A percentile compares a stretch with the other conserved stretches of the same genome.
These are phyloP conservation scores for Pugionium cornutum DNA, from an alignment of 345 rosid species.

Conservation along the genomic window DNA sequence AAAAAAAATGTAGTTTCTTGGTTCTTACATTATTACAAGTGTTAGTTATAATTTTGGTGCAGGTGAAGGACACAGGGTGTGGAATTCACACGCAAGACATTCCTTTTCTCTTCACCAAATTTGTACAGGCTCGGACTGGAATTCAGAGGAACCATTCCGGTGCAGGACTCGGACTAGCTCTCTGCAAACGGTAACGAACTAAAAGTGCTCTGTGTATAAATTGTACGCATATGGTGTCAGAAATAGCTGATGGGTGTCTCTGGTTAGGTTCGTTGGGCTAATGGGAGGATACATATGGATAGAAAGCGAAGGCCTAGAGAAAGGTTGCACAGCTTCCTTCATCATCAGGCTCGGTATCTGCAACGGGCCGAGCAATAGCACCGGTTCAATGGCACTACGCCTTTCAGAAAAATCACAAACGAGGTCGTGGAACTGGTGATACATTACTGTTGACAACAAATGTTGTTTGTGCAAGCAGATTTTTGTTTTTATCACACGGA, in stretches of 20 bases:
- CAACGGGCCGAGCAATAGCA: conserved; percentile 43
- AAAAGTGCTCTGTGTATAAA: background rate
- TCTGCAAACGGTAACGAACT: conserved; percentile 68
- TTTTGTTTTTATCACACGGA: no score
- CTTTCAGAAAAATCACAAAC: conserved; percentile 48
- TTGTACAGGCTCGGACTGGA: conserved; percentile 58
- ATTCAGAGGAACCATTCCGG: conserved; percentile 50
- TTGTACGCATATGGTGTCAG: conserved; percentile 1
- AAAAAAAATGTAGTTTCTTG: background rate
- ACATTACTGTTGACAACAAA: background rate
- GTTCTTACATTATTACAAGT: background rate
- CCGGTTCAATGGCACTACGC: conserved; percentile 43
- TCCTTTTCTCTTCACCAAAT: conserved; percentile 66
- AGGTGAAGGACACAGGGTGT: conserved; percentile 93
- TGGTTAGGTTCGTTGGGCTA: conserved; percentile 75
- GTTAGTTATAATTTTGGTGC: conserved; percentile 17
- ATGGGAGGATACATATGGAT: conserved; percentile 96
- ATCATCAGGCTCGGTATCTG: conserved; percentile 65
- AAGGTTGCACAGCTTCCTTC: conserved; percentile 70
- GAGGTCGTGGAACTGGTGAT: conserved; percentile 57
- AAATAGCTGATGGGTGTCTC: conserved; percentile 22
- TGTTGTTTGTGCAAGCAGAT: no score
- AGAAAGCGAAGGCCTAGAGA: conserved; percentile 78
- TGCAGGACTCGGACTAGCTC: conserved; percentile 91
- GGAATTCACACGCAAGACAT: conserved; percentile 78